These are phyloP conservation scores for Trametes hirsuta DNA, from an alignment of 1,284 basidiomycete species.

Conservation along the genomic window DNA sequence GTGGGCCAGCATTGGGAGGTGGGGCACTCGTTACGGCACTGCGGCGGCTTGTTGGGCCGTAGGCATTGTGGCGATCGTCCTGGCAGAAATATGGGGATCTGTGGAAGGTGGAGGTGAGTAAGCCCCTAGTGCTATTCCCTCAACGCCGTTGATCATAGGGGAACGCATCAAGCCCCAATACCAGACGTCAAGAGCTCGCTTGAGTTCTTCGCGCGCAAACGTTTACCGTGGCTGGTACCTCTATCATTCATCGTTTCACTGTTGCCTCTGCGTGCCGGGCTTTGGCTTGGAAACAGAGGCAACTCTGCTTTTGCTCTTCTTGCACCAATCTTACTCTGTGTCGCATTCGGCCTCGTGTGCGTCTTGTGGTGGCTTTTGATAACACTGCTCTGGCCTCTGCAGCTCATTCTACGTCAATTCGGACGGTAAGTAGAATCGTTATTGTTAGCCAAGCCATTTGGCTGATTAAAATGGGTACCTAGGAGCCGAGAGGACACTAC, in stretches of 20 bases:
- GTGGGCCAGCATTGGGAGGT: conserved; percentile 69
- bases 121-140: not conserved
- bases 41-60: conserved; percentile 71
- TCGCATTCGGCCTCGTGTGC: conserved; percentile 62
- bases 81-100: conserved; percentile 55
- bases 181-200: conserved; percentile 54
- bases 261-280: conserved; percentile 56
- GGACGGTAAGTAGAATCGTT: conserved; percentile 41
- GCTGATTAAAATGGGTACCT: not conserved
- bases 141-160: not conserved
- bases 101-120: conserved; percentile 39
- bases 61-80: conserved; percentile 60
- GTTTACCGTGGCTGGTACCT: conserved; percentile 47
- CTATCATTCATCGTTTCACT: conserved; percentile 50
- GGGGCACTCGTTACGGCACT: conserved; percentile 73
- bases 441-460: no score
- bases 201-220: conserved; percentile 40
- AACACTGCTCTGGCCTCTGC: conserved; percentile 23
- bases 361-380: conserved; percentile 52
- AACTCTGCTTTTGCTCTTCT: conserved; percentile 51
- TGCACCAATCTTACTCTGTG: conserved; percentile 56
- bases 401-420: conserved; percentile 27
- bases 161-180: conserved; percentile 40
- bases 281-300: conserved; percentile 63
- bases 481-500: conserved; percentile 42